phyloP scores from a whole-genome alignment of 768 basidiomycete species.

The Pleurotus platypus region DNA sequence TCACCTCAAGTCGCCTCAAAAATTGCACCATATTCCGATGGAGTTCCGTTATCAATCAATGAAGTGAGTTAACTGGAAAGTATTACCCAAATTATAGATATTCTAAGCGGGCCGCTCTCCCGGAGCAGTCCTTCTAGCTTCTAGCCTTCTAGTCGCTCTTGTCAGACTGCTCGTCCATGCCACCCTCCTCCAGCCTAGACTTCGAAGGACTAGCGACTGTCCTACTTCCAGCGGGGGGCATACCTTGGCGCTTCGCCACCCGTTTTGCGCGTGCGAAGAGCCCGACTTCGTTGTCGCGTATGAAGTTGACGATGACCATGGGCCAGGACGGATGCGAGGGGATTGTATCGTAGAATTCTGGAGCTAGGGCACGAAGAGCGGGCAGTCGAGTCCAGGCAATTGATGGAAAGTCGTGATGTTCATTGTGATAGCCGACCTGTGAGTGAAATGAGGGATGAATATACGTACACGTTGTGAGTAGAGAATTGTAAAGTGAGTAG shows the following conservation, averaged over 20 bases:
- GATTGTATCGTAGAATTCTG: conserved; percentile 87
- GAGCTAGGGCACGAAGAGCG: conserved; percentile 74
- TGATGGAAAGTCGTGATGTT: conserved; percentile 98
- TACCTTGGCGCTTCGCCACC: conserved; percentile 32
- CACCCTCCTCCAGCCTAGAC: not conserved
- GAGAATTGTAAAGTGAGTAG: not conserved
- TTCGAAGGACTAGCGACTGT: not conserved
- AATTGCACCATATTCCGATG: not conserved
- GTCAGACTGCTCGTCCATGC: not conserved
- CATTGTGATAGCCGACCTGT: conserved; percentile 97
- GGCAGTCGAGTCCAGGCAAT: conserved; percentile 94
- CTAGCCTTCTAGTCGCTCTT: conserved; percentile 4
- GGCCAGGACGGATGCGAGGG: conserved; percentile 92
- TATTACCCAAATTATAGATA: conserved; percentile 1
- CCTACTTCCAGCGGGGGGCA: not conserved
- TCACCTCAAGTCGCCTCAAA: too few species aligned
- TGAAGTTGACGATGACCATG: conserved; percentile 92
- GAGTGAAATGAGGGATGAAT: conserved; percentile 3
- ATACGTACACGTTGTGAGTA: conserved; percentile 2
- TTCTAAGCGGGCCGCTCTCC: not conserved
- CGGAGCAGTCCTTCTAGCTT: too few species aligned
- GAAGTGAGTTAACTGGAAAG: not conserved
- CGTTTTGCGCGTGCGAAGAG: conserved; percentile 88
- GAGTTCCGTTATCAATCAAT: not conserved
- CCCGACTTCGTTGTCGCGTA: conserved; percentile 84